These are phyloP conservation scores for Komagataella pseudopastoris DNA, from an alignment of 805 yeast genomes.

Conservation along the genomic window DNA sequence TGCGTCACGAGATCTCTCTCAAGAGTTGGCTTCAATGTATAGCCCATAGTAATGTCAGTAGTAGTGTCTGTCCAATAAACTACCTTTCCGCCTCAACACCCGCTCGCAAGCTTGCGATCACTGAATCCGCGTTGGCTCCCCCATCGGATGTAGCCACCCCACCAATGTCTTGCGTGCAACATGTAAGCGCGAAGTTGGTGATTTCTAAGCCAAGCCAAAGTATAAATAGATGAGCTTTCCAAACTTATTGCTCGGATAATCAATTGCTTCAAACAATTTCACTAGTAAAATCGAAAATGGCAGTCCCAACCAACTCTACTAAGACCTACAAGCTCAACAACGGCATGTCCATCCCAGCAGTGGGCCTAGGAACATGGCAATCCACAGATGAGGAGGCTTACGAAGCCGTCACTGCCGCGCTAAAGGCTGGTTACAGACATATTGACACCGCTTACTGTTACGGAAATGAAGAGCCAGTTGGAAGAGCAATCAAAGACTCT, in stretches of 20 bases:
- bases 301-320: slow-evolving; percentile 2
- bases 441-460: slow-evolving; percentile 68
- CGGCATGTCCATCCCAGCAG: slow-evolving; percentile 47
- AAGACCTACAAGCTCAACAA: slow-evolving; percentile 30
- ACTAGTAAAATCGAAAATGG: not conserved
- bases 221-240: not conserved
- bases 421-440: slow-evolving; percentile 54
- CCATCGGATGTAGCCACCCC: not conserved
- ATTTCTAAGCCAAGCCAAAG: not conserved
- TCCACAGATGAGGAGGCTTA: slow-evolving; percentile 35
- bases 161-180: not conserved
- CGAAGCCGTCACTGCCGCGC: slow-evolving; percentile 43
- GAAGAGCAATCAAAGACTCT: slow-evolving; percentile 38
- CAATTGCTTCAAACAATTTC: not conserved
- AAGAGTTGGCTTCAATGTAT: not conserved
- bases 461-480: slow-evolving; percentile 55
- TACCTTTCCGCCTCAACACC: not conserved
- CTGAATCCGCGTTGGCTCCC: not conserved
- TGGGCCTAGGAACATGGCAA: slow-evolving; percentile 69
- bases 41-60: not conserved
- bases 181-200: not conserved
- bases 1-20: not conserved
- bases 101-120: not conserved
- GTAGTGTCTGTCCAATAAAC: not conserved
- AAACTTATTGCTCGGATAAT: not conserved